A percentile compares a stretch with the other conserved stretches of the same genome.
Evolutionary conservation across 106 monocot species (phyloP).

Genomic region (Dendrobium catenatum): DNA sequence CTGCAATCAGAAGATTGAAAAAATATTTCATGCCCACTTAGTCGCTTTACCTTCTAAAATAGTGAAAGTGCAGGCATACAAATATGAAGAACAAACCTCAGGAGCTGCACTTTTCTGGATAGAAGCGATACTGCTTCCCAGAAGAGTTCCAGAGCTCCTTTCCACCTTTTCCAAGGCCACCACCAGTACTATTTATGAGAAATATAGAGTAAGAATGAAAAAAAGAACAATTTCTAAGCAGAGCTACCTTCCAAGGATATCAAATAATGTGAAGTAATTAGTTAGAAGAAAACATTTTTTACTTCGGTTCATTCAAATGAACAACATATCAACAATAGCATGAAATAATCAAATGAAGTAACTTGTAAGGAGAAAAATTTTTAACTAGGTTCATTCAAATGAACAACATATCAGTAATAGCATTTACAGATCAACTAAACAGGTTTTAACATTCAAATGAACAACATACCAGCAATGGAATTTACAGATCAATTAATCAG

Average conservation of each 20-base stretch:
- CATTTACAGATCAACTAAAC: neutral
- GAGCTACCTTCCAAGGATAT: neutral
- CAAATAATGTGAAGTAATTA: neutral
- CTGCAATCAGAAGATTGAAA: conserved; percentile 21
- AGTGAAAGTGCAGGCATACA: neutral
- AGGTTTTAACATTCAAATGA: neutral
- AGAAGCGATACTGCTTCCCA: conserved; percentile 90
- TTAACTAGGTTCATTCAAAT: neutral
- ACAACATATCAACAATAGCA: neutral
- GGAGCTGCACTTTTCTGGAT: conserved; percentile 96
- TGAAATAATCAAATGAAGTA: neutral
- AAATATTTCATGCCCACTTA: neutral
- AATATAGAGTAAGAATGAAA: neutral
- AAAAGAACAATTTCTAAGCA: neutral
- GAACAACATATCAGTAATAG: neutral
- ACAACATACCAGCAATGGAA: neutral
- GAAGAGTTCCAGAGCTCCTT: conserved; percentile 73
- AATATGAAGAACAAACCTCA: conserved; percentile 45
- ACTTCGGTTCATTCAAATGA: no score
- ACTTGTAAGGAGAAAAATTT: neutral
- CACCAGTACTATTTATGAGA: conserved; percentile 41
- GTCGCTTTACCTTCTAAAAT: neutral
- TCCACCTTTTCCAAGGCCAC: conserved; percentile 90
- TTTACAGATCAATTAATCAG: neutral
- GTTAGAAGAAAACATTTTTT: neutral